phyloP scores from a whole-genome alignment of 2,329 filamentous ascomycete genomes.

The Alternaria solani region DNA sequence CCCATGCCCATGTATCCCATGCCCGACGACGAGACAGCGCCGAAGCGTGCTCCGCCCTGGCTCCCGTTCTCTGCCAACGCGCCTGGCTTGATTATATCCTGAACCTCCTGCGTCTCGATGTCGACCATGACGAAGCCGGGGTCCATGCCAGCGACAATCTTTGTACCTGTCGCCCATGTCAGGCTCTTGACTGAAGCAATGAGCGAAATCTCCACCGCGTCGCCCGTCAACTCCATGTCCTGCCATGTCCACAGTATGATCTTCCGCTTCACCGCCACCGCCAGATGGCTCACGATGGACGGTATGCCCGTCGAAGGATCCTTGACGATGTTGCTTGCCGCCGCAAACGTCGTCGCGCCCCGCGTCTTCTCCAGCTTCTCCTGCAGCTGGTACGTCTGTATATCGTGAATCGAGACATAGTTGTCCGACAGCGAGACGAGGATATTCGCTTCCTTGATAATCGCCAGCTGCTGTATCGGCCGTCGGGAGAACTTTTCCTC shows the following conservation, averaged over 20 bases:
- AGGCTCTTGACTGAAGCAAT: slow-evolving; percentile 85
- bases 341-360: slow-evolving; percentile 88
- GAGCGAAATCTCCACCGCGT: slow-evolving; percentile 79
- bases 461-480: slow-evolving; percentile 90
- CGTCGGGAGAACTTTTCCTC: slow-evolving; percentile 92
- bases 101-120: slow-evolving; percentile 74
- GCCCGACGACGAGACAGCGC: slow-evolving; percentile 80
- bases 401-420: slow-evolving; percentile 87
- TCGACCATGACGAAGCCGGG: slow-evolving; percentile 91
- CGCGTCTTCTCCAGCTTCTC: slow-evolving; percentile 84
- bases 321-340: slow-evolving; percentile 94
- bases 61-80: slow-evolving; percentile 71
- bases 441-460: slow-evolving; percentile 93
- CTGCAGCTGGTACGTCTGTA: slow-evolving; percentile 82
- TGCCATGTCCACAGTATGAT: slow-evolving; percentile 95
- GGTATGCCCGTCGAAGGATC: slow-evolving; percentile 87
- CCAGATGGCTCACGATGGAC: slow-evolving; percentile 89
- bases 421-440: slow-evolving; percentile 91
- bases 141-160: slow-evolving; percentile 88
- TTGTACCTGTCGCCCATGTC: slow-evolving; percentile 89
- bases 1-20: slow-evolving; percentile 98
- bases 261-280: slow-evolving; percentile 90
- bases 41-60: slow-evolving; percentile 76
- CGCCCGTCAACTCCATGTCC: slow-evolving; percentile 82
- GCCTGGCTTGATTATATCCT: slow-evolving; percentile 81